Evolutionary conservation across 768 basidiomycete species (phyloP).

Genomic region (Suillus paluster): DNA sequence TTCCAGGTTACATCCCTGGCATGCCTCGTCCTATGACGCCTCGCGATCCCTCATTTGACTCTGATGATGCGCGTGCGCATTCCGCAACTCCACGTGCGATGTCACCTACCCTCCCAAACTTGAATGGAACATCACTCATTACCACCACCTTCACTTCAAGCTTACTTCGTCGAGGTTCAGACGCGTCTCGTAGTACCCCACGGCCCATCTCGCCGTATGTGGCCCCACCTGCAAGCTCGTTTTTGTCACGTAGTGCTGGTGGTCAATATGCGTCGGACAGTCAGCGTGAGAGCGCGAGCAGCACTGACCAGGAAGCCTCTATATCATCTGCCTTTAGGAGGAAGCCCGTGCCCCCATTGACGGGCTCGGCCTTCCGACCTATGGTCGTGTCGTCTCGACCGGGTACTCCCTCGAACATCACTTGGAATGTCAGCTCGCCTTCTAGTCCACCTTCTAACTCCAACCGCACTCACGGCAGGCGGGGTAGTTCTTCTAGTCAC

Average conservation of each 20-base stretch:
- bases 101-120: slow-evolving; percentile 54
- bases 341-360: slow-evolving; percentile 75
- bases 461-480: slow-evolving; percentile 36
- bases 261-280: slow-evolving; percentile 69
- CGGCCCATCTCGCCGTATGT: slow-evolving; percentile 52
- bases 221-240: slow-evolving; percentile 45
- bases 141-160: slow-evolving; percentile 39
- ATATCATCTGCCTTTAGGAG: slow-evolving; percentile 60
- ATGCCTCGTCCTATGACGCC: slow-evolving; percentile 94
- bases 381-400: slow-evolving; percentile 56
- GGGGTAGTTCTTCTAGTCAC: slow-evolving; percentile 41
- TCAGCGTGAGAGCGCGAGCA: slow-evolving; percentile 39
- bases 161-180: slow-evolving; percentile 58
- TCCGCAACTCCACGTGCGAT: slow-evolving; percentile 78
- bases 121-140: slow-evolving; percentile 39
- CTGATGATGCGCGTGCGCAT: slow-evolving; percentile 75
- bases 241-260: slow-evolving; percentile 61
- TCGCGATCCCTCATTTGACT: slow-evolving; percentile 65
- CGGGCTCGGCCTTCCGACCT: slow-evolving; percentile 62
- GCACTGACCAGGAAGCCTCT: slow-evolving; percentile 46
- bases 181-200: slow-evolving; percentile 52
- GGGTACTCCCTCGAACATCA: slow-evolving; percentile 73
- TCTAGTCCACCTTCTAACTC: slow-evolving; percentile 24
- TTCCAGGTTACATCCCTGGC: slow-evolving; percentile 87
- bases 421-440: slow-evolving; percentile 59